These are phyloP conservation scores for Arthroderma sp. DNA, from an alignment of 2,329 filamentous ascomycete species.

Conservation along the genomic window DNA sequence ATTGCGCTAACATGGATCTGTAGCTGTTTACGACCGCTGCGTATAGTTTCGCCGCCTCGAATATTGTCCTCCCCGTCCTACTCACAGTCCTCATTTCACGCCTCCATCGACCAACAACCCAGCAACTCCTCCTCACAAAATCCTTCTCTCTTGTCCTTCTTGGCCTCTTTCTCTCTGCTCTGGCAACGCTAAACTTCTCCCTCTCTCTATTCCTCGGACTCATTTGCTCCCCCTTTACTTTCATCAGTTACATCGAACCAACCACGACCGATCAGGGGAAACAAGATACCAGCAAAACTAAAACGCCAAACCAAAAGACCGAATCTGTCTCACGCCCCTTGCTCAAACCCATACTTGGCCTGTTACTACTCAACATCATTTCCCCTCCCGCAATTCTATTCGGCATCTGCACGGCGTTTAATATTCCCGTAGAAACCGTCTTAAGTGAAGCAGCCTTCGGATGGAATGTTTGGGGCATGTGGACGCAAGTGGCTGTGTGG, in stretches of 20 bases:
- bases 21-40: slow-evolving; percentile 51
- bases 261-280: not conserved
- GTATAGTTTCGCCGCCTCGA: slow-evolving; percentile 42
- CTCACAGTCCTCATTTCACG: slow-evolving; percentile 43
- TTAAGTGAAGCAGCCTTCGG: slow-evolving; percentile 66
- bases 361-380: slow-evolving; percentile 44
- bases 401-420: slow-evolving; percentile 35
- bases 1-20: slow-evolving; percentile 7
- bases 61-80: slow-evolving; percentile 43
- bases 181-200: slow-evolving; percentile 92
- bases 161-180: slow-evolving; percentile 79
- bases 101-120: slow-evolving; percentile 41
- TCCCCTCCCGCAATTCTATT: slow-evolving; percentile 48
- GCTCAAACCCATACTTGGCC: slow-evolving; percentile 11
- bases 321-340: slow-evolving; percentile 6
- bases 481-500: slow-evolving; percentile 82
- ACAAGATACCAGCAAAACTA: not conserved
- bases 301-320: not conserved
- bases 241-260: slow-evolving; percentile 33
- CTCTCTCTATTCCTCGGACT: slow-evolving; percentile 76
- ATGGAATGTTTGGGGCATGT: slow-evolving; percentile 81
- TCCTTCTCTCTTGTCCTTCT: slow-evolving; percentile 86
- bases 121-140: slow-evolving; percentile 68
- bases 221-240: slow-evolving; percentile 65
- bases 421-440: slow-evolving; percentile 42